These are phyloP conservation scores for Physocladia obscura DNA, from an alignment of 192 early-diverging fungal species.

Conservation along the genomic window DNA sequence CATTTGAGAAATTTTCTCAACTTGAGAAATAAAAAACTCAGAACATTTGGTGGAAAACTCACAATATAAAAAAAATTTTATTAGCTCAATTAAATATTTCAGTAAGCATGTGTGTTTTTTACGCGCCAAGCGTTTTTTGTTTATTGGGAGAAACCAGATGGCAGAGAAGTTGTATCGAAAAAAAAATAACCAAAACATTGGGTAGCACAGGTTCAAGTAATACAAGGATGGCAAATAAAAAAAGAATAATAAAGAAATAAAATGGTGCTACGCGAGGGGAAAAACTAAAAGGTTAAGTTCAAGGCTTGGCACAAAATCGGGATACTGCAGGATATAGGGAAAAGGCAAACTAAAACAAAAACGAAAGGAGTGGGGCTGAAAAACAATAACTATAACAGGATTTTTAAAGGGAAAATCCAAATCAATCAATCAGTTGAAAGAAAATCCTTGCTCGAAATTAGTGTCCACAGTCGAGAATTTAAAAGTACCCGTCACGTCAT, in stretches of 20 bases:
- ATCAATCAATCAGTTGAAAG: not conserved
- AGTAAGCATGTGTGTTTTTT: no score
- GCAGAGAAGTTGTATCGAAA: no score
- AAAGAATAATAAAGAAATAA: not conserved
- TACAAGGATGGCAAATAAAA: not conserved
- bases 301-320: no score
- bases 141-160: no score
- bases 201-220: not conserved
- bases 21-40: no score
- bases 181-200: not conserved
- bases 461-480: constrained; percentile 57
- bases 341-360: not conserved
- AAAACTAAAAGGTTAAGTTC: no score
- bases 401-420: not conserved
- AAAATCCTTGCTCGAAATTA: constrained; percentile 25
- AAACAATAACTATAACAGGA: not conserved
- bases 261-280: not conserved
- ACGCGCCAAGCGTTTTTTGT: no score
- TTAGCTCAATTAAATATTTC: no score
- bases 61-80: no score
- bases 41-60: no score
- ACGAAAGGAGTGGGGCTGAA: not conserved
- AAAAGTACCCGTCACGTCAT: constrained; percentile 75
- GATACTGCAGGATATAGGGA: not conserved
- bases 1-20: no score